These are phyloP conservation scores for Arthroderma sp. DNA, from an alignment of 2,329 filamentous ascomycete species.

Conservation along the genomic window DNA sequence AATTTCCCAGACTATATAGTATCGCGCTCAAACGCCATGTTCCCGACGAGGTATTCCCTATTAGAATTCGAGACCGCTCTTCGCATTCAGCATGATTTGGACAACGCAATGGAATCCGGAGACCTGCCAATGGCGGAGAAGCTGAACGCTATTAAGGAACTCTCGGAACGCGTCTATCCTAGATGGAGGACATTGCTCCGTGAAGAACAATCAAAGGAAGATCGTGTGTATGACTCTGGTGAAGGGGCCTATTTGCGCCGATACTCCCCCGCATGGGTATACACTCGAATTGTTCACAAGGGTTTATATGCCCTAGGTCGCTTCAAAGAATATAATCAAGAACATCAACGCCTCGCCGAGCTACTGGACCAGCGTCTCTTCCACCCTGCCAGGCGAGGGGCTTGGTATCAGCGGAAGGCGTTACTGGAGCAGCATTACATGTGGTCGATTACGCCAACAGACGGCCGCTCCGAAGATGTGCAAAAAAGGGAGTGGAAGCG, in stretches of 20 bases:
- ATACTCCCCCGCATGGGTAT: conserved; percentile 84
- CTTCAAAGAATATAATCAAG: conserved; percentile 64
- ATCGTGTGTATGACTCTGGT: conserved; percentile 61
- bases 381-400: conserved; percentile 68
- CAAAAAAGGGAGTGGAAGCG: conserved; percentile 76
- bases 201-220: conserved; percentile 68
- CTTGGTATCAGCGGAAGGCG: conserved; percentile 93
- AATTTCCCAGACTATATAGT: conserved; percentile 89
- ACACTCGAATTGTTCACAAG: conserved; percentile 87
- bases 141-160: conserved; percentile 53
- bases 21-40: conserved; percentile 79
- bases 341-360: conserved; percentile 61
- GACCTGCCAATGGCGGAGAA: conserved; percentile 54
- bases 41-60: conserved; percentile 58
- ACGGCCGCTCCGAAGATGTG: conserved; percentile 39
- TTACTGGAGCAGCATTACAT: conserved; percentile 93
- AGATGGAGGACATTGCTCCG: conserved; percentile 63
- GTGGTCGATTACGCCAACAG: conserved; percentile 44
- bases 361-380: conserved; percentile 72
- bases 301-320: conserved; percentile 64
- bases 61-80: conserved; percentile 84
- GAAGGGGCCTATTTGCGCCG: conserved; percentile 82
- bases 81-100: conserved; percentile 66
- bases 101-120: conserved; percentile 68
- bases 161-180: conserved; percentile 62